Percentiles rank a stretch among this genome's conserved stretches.
phyloP scores from a whole-genome alignment of 169 alveolate genomes.

The Ichthyophthirius multifiliis region DNA sequence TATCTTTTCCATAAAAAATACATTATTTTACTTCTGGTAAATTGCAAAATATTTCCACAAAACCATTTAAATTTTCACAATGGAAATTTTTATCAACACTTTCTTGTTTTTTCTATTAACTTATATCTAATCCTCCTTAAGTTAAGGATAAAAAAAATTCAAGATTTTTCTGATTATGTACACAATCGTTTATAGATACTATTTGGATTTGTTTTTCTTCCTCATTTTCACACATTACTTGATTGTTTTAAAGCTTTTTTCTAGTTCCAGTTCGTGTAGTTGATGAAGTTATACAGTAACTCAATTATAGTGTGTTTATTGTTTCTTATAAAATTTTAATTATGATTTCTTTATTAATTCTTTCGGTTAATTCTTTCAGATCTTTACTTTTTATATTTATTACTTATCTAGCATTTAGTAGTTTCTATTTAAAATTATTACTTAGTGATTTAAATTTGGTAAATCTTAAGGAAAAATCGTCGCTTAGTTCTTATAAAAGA shows the following conservation, averaged over 20 bases:
- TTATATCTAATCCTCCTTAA: conserved; percentile 19
- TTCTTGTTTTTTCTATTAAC: conserved; percentile 4
- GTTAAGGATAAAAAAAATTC: conserved; percentile 17
- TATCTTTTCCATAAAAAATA: conserved; percentile 14
- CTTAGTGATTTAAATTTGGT: not conserved
- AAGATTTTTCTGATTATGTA: conserved; percentile 17
- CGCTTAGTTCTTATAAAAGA: not conserved
- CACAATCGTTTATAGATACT: not conserved
- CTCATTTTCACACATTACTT: not conserved
- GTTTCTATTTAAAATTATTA: not conserved
- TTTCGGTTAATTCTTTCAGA: conserved; percentile 3
- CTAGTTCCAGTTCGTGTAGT: conserved; percentile 13
- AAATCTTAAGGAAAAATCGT: conserved; percentile 13
- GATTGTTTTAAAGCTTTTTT: not conserved
- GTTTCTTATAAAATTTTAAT: conserved; percentile 24
- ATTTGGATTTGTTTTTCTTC: conserved; percentile 24
- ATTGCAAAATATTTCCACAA: conserved; percentile 18
- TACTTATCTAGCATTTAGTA: conserved; percentile 13
- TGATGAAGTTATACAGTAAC: conserved; percentile 20
- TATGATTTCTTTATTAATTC: conserved; percentile 5
- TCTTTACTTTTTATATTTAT: conserved; percentile 7
- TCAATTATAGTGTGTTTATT: not conserved
- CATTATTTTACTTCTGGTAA: conserved; percentile 18
- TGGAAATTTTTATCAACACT: conserved; percentile 3
- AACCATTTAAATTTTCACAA: conserved; percentile 16